Conservation (phyloP, 2,329 filamentous ascomycete genomes). For the Amphichorda felina region DNA sequence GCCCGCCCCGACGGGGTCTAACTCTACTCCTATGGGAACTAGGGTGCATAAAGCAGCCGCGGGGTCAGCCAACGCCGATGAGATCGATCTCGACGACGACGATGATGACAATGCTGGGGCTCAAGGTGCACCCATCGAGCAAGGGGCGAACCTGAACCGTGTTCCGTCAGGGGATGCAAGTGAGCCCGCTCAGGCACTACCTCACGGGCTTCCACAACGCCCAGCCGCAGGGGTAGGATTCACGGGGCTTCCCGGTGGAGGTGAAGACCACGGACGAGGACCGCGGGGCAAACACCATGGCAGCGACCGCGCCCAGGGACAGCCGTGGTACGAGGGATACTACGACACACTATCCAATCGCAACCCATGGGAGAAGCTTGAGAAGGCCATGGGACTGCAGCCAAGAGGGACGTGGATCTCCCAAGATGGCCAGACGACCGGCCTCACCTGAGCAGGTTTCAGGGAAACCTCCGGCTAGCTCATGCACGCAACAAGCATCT, state of each 20-base stretch:
- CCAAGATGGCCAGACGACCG: not conserved
- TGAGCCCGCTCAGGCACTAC: not conserved
- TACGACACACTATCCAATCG: conserved; percentile 59
- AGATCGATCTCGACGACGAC: conserved; percentile 32
- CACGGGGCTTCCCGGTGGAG: not conserved
- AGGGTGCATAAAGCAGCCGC: conserved; percentile 2
- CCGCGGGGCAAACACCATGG: conserved; percentile 6
- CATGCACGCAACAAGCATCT: not conserved
- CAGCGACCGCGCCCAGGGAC: conserved; percentile 12
- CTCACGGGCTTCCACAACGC: conserved; percentile 16
- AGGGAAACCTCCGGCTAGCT: too few species aligned
- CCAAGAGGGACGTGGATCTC: conserved; percentile 32
- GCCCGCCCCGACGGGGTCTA: conserved; percentile 22
- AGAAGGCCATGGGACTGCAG: conserved; percentile 31
- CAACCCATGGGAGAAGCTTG: conserved; percentile 58
- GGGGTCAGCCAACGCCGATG: conserved; percentile 22
- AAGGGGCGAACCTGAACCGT: not conserved
- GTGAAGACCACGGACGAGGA: not conserved
- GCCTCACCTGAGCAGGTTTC: too few species aligned
- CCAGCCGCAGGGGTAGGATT: conserved; percentile 10
- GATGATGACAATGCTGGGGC: conserved; percentile 10
- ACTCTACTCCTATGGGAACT: conserved; percentile 23
- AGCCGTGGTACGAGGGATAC: conserved; percentile 51
- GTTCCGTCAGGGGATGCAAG: not conserved
- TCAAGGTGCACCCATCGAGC: conserved; percentile 1